A percentile compares a stretch with the other conserved stretches of the same genome.
phyloP scores from a whole-genome alignment of 345 rosid species.

The Lepidium aucheri region DNA sequence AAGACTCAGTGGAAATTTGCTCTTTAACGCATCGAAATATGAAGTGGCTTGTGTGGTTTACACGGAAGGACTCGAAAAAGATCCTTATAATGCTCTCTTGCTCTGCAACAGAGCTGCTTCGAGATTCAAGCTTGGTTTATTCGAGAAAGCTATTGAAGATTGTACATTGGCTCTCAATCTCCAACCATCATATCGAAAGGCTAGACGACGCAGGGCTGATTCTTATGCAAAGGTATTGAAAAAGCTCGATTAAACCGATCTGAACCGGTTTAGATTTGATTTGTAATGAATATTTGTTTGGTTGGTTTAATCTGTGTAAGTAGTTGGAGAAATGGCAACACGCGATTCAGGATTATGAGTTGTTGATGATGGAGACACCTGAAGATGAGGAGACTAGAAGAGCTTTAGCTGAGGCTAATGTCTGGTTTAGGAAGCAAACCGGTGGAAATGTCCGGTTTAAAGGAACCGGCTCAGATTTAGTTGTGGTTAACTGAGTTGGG shows the following conservation, averaged over 20 bases:
- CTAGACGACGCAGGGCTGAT: constrained; percentile 74
- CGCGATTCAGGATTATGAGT: constrained; percentile 67
- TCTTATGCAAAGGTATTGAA: constrained; percentile 57
- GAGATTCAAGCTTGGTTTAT: constrained; percentile 53
- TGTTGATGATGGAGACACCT: constrained; percentile 53
- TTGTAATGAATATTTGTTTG: not conserved
- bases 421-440: constrained; percentile 38
- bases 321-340: constrained; percentile 81
- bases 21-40: constrained; percentile 57
- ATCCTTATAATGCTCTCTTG: constrained; percentile 65
- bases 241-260: not conserved
- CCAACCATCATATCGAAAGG: constrained; percentile 67
- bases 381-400: constrained; percentile 56
- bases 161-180: constrained; percentile 60
- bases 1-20: constrained; percentile 63
- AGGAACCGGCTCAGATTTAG: constrained; percentile 46
- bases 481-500: constrained; percentile 15
- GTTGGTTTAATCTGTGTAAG: not conserved
- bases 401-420: constrained; percentile 47
- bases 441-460: constrained; percentile 39
- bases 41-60: constrained; percentile 58
- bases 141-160: constrained; percentile 70
- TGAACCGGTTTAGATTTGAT: not conserved
- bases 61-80: constrained; percentile 71
- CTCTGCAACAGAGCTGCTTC: constrained; percentile 93